These are phyloP conservation scores for Metarhizium guizhouense DNA, from an alignment of 2,329 filamentous ascomycete genomes.

Conservation along the genomic window DNA sequence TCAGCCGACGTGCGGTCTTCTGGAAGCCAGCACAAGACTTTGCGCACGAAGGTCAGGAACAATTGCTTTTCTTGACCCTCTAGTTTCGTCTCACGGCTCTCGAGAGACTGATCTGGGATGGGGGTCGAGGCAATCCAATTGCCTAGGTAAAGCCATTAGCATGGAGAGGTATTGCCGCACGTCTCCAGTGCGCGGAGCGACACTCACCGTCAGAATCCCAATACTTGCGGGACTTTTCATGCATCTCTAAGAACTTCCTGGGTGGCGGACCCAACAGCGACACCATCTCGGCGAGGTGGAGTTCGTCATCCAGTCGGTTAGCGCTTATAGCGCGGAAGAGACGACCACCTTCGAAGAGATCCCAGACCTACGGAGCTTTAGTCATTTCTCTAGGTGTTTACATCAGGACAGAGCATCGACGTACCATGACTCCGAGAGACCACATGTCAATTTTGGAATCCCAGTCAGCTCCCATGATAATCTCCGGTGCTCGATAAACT, in stretches of 20 bases:
- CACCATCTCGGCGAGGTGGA: conserved; percentile 26
- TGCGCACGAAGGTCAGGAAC: conserved; percentile 12
- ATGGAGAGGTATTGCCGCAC: too few relatives aligned
- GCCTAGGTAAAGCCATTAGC: conserved; percentile 8
- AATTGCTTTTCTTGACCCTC: conserved; percentile 15
- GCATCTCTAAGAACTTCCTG: conserved; percentile 22
- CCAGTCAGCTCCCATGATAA: conserved; percentile 25
- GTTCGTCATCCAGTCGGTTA: conserved; percentile 14
- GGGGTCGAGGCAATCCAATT: conserved; percentile 17
- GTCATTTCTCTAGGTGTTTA: neutral
- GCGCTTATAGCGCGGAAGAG: conserved; percentile 17
- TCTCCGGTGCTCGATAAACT: conserved; percentile 24
- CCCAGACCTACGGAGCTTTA: conserved; percentile 17
- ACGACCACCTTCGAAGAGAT: conserved; percentile 20
- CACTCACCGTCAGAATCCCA: conserved; percentile 15
- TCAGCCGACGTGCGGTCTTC: conserved; percentile 16
- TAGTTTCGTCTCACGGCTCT: conserved; percentile 13
- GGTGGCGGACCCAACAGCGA: conserved; percentile 28
- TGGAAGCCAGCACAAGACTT: conserved; percentile 16
- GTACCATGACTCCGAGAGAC: conserved; percentile 22
- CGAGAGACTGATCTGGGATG: conserved; percentile 16
- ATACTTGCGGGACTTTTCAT: conserved; percentile 8
- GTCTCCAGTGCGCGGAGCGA: neutral
- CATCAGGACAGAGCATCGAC: neutral
- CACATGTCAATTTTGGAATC: conserved; percentile 25